A percentile compares a stretch with the other conserved stretches of the same genome.
Conservation (phyloP, 129 eudicot species). For the Chrysanthemum makinoi region DNA sequence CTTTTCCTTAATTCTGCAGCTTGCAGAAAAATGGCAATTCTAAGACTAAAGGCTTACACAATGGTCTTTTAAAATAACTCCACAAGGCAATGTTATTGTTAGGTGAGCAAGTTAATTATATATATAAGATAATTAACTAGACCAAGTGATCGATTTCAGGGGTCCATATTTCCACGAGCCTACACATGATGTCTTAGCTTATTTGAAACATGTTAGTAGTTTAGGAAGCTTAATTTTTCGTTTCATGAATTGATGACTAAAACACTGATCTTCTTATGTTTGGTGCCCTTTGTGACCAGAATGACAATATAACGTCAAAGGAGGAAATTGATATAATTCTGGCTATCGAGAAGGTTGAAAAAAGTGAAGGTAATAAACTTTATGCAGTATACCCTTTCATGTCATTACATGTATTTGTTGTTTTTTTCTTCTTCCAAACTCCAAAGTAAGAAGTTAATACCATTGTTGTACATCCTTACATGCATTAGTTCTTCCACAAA, state of each 20-base stretch:
- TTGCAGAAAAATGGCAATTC: no score
- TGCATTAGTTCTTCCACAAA: slow-evolving; percentile 5
- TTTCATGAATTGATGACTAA: slow-evolving; percentile 16
- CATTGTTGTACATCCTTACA: no score
- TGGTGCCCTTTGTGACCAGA: slow-evolving; percentile 43
- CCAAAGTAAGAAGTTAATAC: no score
- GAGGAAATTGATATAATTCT: slow-evolving; percentile 77
- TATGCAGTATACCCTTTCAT: slow-evolving; percentile 4
- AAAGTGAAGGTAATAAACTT: slow-evolving; percentile 56
- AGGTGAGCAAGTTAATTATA: no score
- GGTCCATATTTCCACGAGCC: slow-evolving; percentile 98
- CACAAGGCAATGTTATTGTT: no score
- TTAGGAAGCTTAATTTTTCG: slow-evolving; percentile 3
- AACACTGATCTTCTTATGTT: slow-evolving; percentile 15
- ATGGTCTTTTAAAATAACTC: no score
- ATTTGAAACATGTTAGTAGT: slow-evolving; percentile 77
- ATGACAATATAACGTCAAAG: slow-evolving; percentile 71
- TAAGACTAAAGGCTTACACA: no score
- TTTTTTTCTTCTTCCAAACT: no score
- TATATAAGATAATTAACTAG: slow-evolving; percentile 35
- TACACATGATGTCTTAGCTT: slow-evolving; percentile 72
- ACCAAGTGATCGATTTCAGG: slow-evolving; percentile 84
- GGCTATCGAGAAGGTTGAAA: slow-evolving; percentile 74
- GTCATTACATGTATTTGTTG: not conserved
- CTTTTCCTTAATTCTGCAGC: no score